Base-by-base conservation (phyloP, 495 filamentous ascomycete species). In the Penicillium longicatenatum region DNA sequence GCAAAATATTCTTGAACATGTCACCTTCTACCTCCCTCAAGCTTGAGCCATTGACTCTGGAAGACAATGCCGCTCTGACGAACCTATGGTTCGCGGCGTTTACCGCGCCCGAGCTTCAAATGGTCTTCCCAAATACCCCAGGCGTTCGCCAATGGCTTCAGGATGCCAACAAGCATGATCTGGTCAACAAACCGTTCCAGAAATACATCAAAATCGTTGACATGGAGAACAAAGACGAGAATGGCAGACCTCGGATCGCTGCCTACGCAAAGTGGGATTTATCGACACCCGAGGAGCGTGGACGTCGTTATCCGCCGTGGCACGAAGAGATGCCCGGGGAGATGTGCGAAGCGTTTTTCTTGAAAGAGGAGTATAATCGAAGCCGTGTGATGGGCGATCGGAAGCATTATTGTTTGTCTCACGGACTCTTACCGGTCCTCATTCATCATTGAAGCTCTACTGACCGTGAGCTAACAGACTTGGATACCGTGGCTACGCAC, bases 401-500 rank as follows among this genome's bases (percentile, higher is more conserved):
- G 41, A 68, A 62, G 48, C 60, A 71, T 57, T 66, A 55, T 17
- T 71, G 69, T 71, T 52, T 19, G 37, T 26, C n/a, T 30, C 4
- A 26, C 26, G 0, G 26, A 26, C 26, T 26, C 26, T 26, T 26
- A 6, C 3, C 26, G 4, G 26, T 26, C 26, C 6, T 6, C 24
- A n/a, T n/a, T 26, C 26, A 26, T 26, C 26, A 26, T 26, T 6
- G 20, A 37, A 58, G n/a, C 24, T 45, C 14, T 30, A 31, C 29
- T 31, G 2, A 11, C 21, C 21, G 19, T n/a, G 17, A n/a, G 21
- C 2, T 30, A 6, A 48, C 9, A 76, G 73, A 72, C 46, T 76
- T 86, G 33, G 75, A 81, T 59, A 74, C 79, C 48, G 61, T 86
- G 9, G 70, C 75, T 12, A 79, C 78, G 19, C 75, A 80, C 49